Evolutionary conservation across 1,284 basidiomycete genomes (phyloP), one percentile per base, ranked within the genome.

Genomic region (Leccinum griseonigrum): DNA sequence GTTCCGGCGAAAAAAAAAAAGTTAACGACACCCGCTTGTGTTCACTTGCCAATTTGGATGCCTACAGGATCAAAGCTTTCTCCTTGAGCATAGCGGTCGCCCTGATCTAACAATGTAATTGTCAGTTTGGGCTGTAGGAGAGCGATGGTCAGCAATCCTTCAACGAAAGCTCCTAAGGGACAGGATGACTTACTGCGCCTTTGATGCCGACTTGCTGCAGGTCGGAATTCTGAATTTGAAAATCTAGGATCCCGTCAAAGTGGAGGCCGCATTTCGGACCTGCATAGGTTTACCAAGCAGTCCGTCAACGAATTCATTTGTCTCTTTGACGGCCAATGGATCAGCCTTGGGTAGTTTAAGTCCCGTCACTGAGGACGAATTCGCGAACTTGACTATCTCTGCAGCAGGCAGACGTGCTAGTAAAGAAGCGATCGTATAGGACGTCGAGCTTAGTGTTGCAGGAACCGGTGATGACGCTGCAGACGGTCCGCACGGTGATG

Each of bases 31-130:
- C 26, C 16, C 7, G 10, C 18, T 48, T 31, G 46, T 26, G 58
- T 58, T 71, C 56, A 74, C 63, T 69, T 73, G 61, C 70, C 60
- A 57, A 67, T 62, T 53, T 74, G 70, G 9, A 67, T 5, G 73
- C 72, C 60, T 81, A 79, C 16, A 77, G 58, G 4, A 78, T 69
- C 51, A 79, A 64, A 3, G 80, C 87, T 75, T 92, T 93, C 74
- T 92, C 91, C 76, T 88, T 92, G 63, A 95, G 78, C 2, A 94
- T 83, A 2, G 84, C 78, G 80, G 69, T 96, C 94, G 62, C 95
- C 93, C 66, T 88, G 83, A 68, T 95, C 92, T 60, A 96, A 78
- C 10, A 96, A 81, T 1, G 84, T 79, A 67, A 96, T 92, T 1
- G 93, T 93, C 64, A 93, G 77, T 72, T 93, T 92, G 50, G 91